These are phyloP conservation scores for Metarhizium guizhouense DNA, from an alignment of 2,329 filamentous ascomycete genomes.

Conservation along the genomic window DNA sequence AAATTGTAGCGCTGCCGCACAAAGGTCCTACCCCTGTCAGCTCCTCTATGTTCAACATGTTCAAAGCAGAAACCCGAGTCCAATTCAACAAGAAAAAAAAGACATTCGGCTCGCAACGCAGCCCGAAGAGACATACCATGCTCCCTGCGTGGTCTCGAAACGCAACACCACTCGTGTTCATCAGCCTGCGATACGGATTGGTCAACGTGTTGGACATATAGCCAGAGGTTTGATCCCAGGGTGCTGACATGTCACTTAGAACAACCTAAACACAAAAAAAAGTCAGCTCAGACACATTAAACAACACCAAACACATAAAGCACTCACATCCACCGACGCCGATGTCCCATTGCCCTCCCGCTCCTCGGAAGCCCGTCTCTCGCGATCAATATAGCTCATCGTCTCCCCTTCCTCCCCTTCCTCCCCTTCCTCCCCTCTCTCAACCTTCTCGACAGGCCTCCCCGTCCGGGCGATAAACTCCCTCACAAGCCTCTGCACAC, in stretches of 20 bases:
- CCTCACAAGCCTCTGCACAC: constrained; percentile 68
- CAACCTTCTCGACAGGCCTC: constrained; percentile 2
- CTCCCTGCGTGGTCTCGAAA: constrained; percentile 88
- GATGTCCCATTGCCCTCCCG: constrained; percentile 17
- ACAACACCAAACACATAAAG: background rate
- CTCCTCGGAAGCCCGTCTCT: constrained; percentile 32
- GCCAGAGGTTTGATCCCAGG: constrained; percentile 75
- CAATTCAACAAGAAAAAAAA: no score
- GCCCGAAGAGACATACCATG: constrained; percentile 57
- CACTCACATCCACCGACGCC: constrained; percentile 54
- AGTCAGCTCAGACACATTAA: background rate
- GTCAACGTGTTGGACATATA: constrained; percentile 83
- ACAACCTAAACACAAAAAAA: constrained; percentile 49
- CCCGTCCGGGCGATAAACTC: constrained; percentile 58
- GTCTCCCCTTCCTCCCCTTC: constrained; percentile 8
- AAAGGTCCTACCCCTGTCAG: constrained; percentile 61
- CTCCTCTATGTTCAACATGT: background rate
- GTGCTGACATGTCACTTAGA: constrained; percentile 97
- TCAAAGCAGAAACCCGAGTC: no score
- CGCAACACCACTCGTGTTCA: constrained; percentile 88
- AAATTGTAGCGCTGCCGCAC: constrained; percentile 75
- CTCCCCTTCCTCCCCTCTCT: constrained; percentile 2
- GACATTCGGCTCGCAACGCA: no score
- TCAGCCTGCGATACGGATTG: constrained; percentile 96
- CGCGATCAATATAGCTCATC: constrained; percentile 57